Percentiles rank a stretch among this genome's conserved stretches.
These are phyloP conservation scores for Emydomyces testavorans DNA, from an alignment of 2,329 filamentous ascomycete species.

Conservation along the genomic window DNA sequence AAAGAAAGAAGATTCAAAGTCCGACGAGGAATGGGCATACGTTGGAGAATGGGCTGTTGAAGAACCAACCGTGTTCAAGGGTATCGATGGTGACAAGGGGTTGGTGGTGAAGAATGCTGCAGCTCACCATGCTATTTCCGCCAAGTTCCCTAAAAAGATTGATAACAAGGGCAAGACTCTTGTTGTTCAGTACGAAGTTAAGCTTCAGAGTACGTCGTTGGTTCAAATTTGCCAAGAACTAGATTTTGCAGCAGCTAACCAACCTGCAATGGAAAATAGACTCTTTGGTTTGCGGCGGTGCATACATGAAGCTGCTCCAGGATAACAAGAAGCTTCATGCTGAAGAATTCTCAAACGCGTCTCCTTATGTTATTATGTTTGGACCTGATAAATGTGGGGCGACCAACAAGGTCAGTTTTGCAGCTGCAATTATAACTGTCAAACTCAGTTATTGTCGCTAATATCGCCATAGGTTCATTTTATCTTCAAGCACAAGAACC, in stretches of 20 bases:
- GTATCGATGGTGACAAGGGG: conserved; percentile 89
- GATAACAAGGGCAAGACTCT: conserved; percentile 96
- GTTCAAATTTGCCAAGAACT: neutral
- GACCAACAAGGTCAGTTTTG: conserved; percentile 78
- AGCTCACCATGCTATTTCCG: conserved; percentile 97
- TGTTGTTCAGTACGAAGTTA: conserved; percentile 98
- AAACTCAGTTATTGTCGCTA: conserved; percentile 3
- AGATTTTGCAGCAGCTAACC: conserved; percentile 4
- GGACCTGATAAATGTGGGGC: conserved; percentile 98
- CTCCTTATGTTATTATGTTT: conserved; percentile 99
- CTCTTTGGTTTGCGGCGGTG: conserved; percentile 92
- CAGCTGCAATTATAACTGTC: conserved; percentile 2
- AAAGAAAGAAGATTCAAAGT: conserved; percentile 81
- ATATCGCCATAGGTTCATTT: conserved; percentile 52
- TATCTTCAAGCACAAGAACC: conserved; percentile 99
- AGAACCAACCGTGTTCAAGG: conserved; percentile 81
- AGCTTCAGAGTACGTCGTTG: conserved; percentile 76
- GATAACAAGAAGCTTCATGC: conserved; percentile 95
- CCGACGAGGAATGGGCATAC: conserved; percentile 89
- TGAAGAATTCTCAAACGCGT: conserved; percentile 95
- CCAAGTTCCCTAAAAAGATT: conserved; percentile 93
- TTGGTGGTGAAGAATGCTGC: conserved; percentile 96
- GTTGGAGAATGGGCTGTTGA: conserved; percentile 94
- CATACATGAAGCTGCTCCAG: conserved; percentile 96
- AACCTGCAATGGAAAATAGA: conserved; percentile 46